These are phyloP conservation scores for Cornus suecica DNA, from an alignment of 148 eudicot genomes.

Conservation along the genomic window DNA sequence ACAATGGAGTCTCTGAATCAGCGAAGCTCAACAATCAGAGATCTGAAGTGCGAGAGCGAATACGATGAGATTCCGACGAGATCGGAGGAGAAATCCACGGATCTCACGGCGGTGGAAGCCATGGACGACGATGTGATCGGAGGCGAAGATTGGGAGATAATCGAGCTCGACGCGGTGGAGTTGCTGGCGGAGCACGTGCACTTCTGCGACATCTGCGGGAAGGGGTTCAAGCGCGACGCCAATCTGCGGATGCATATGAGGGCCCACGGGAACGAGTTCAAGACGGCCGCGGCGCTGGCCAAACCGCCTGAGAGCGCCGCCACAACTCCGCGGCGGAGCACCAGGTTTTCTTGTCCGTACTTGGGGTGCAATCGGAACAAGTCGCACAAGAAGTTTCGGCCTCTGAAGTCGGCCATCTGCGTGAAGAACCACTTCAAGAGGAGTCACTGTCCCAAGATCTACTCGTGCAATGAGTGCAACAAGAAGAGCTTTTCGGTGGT, in stretches of 20 bases:
- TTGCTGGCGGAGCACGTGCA: constrained; percentile 71
- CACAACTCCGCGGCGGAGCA: constrained; percentile 16
- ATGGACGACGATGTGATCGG: constrained; percentile 16
- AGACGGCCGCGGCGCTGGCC: constrained; percentile 51
- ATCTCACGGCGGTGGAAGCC: constrained; percentile 20
- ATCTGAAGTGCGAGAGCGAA: background rate
- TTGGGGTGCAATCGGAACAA: constrained; percentile 66
- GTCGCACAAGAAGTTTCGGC: constrained; percentile 45
- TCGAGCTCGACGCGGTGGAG: constrained; percentile 70
- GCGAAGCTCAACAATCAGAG: background rate
- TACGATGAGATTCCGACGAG: background rate
- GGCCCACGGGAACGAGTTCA: constrained; percentile 60
- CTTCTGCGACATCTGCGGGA: constrained; percentile 69
- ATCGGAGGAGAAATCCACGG: no score
- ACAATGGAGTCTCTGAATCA: background rate
- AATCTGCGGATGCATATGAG: constrained; percentile 76
- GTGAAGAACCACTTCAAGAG: constrained; percentile 87
- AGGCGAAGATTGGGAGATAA: constrained; percentile 36
- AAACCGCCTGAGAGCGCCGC: constrained; percentile 35
- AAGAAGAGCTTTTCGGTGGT: constrained; percentile 73
- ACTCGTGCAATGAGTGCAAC: constrained; percentile 52
- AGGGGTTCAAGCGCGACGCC: constrained; percentile 70
- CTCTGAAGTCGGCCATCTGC: constrained; percentile 65
- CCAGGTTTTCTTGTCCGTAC: constrained; percentile 71
- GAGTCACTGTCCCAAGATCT: constrained; percentile 81